These are phyloP conservation scores for Balamuthia mandrillaris DNA, from an alignment of 208 protist species.

Conservation along the genomic window DNA sequence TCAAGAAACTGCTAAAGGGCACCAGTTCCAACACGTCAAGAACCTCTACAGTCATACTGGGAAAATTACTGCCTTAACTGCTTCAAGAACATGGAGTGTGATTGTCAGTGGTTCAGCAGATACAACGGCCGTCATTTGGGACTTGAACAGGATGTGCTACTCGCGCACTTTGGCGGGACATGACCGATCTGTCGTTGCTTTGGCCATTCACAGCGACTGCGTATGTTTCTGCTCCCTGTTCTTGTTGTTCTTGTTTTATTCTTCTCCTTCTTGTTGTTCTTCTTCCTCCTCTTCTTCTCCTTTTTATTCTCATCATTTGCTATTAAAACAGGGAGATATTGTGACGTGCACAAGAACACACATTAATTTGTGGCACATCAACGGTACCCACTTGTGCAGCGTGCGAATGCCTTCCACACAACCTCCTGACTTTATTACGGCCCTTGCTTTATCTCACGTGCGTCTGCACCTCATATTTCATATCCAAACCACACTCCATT, in stretches of 20 bases:
- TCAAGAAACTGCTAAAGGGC: background rate
- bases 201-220: background rate
- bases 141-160: background rate
- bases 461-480: too few species aligned
- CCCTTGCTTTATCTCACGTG: too few species aligned
- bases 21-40: background rate
- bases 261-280: background rate
- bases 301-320: background rate
- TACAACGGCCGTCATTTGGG: background rate
- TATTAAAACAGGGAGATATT: conserved; percentile 20
- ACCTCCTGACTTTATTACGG: conserved; percentile 15
- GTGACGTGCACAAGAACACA: conserved; percentile 14
- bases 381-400: conserved; percentile 5
- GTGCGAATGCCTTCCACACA: background rate
- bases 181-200: background rate
- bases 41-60: background rate
- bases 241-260: background rate
- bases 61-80: background rate
- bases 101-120: background rate
- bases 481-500: too few species aligned
- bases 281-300: background rate
- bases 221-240: background rate
- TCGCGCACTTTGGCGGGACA: background rate
- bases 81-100: background rate
- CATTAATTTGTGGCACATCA: conserved; percentile 20